phyloP scores from a whole-genome alignment of 305 asterid genomes.

The Lippia alba region DNA sequence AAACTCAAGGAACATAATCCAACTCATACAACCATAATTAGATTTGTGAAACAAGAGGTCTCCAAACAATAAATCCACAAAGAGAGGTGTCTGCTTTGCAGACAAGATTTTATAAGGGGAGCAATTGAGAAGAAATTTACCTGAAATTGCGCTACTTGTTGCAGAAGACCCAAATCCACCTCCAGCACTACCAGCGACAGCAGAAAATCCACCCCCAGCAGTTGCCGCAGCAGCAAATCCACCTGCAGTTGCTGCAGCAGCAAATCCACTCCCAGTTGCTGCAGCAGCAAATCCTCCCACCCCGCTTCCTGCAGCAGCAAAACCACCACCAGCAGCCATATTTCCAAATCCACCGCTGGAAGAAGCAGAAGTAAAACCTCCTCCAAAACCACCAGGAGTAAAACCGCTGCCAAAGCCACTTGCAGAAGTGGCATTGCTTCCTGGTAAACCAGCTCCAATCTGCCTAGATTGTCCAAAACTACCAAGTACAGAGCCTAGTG shows the following conservation, averaged over 20 bases:
- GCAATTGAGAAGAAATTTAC: constrained; percentile 29
- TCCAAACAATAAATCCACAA: constrained; percentile 16
- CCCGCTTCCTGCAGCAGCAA: constrained; percentile 47
- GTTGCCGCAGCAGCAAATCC: constrained; percentile 52
- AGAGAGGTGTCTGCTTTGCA: background rate
- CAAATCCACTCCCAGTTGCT: constrained; percentile 52
- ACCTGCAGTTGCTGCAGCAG: constrained; percentile 47
- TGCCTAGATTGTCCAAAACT: constrained; percentile 96
- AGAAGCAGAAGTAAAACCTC: constrained; percentile 65
- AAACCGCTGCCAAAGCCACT: constrained; percentile 55
- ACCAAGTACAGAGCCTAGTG: constrained; percentile 93
- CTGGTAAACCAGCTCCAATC: constrained; percentile 77
- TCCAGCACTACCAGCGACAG: constrained; percentile 27
- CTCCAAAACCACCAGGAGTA: constrained; percentile 59
- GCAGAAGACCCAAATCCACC: constrained; percentile 38
- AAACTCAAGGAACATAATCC: constrained; percentile 15
- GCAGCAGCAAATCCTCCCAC: constrained; percentile 58
- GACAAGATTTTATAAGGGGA: constrained; percentile 1
- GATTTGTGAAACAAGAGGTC: constrained; percentile 1
- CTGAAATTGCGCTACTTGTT: constrained; percentile 36
- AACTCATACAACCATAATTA: background rate
- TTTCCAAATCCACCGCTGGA: constrained; percentile 66
- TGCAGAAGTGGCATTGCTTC: constrained; percentile 62
- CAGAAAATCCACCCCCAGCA: constrained; percentile 45
- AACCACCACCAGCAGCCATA: constrained; percentile 61